These are phyloP conservation scores for Alternaria burnsii DNA, from an alignment of 2,329 filamentous ascomycete species.

Conservation along the genomic window DNA sequence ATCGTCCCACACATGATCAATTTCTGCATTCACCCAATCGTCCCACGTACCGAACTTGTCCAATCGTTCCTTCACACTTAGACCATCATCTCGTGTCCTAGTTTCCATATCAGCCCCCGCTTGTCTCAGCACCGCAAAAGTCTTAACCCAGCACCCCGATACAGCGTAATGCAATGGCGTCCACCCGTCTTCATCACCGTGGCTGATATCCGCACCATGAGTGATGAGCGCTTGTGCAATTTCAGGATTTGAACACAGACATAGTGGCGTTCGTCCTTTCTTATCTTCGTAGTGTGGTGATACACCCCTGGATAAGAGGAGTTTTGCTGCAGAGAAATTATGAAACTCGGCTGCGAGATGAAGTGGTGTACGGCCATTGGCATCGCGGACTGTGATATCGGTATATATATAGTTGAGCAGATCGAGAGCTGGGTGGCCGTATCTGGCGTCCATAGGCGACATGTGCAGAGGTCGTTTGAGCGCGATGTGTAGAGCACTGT, in stretches of 20 bases:
- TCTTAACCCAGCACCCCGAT: neutral
- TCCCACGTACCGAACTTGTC: neutral
- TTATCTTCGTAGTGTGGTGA: neutral
- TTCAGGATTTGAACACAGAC: neutral
- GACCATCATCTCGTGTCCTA: neutral
- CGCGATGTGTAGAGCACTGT: conserved; percentile 27
- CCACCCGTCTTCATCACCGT: neutral
- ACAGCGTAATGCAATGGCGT: conserved; percentile 8
- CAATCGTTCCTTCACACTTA: neutral
- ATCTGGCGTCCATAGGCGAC: neutral
- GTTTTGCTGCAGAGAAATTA: neutral
- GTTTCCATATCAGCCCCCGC: neutral
- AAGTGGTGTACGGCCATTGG: conserved; percentile 3
- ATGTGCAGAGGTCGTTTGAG: conserved; percentile 16
- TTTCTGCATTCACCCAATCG: neutral
- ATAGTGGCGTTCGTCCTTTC: conserved; percentile 4
- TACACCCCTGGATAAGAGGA: conserved; percentile 7
- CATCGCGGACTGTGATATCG: neutral
- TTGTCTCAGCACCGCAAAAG: neutral
- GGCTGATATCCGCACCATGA: neutral
- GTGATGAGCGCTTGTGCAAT: neutral
- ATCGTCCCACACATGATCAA: neutral
- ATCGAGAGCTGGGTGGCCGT: conserved; percentile 14
- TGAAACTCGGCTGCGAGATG: conserved; percentile 4
- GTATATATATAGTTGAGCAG: conserved; percentile 16